Conservation (phyloP, 768 basidiomycete species). For the Tephrocybe sp. region DNA sequence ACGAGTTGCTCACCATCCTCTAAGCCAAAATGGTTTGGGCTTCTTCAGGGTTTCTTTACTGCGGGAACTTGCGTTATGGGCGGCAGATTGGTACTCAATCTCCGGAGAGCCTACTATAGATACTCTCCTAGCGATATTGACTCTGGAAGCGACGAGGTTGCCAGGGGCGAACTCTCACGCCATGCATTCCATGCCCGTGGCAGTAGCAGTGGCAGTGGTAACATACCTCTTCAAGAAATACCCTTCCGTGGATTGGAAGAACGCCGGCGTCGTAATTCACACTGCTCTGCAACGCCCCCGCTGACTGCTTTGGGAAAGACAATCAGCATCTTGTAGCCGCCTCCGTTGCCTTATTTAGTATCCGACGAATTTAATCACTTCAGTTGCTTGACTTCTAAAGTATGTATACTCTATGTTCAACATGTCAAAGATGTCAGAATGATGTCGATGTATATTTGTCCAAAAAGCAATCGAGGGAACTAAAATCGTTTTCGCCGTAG, state of each 20-base stretch:
- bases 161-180: neutral
- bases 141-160: neutral
- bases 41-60: conserved; percentile 23
- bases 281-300: neutral
- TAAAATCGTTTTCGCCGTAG: neutral
- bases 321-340: neutral
- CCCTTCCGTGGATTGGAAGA: too few relatives aligned
- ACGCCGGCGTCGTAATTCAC: neutral
- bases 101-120: conserved; percentile 27
- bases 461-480: conserved; percentile 2
- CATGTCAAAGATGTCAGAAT: too few relatives aligned
- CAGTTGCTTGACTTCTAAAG: too few relatives aligned
- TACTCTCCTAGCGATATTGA: conserved; percentile 3
- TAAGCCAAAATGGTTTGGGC: conserved; percentile 22
- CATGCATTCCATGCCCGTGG: neutral
- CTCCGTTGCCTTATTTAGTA: too few relatives aligned
- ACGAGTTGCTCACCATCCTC: neutral
- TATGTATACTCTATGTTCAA: too few relatives aligned
- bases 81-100: conserved; percentile 25
- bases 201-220: neutral
- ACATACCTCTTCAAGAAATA: conserved; percentile 7
- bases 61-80: conserved; percentile 27
- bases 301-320: neutral
- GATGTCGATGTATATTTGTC: neutral
- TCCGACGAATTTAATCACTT: too few relatives aligned